These are phyloP conservation scores for Schizopora paradoxa DNA, from an alignment of 1,284 basidiomycete species.

Conservation along the genomic window DNA sequence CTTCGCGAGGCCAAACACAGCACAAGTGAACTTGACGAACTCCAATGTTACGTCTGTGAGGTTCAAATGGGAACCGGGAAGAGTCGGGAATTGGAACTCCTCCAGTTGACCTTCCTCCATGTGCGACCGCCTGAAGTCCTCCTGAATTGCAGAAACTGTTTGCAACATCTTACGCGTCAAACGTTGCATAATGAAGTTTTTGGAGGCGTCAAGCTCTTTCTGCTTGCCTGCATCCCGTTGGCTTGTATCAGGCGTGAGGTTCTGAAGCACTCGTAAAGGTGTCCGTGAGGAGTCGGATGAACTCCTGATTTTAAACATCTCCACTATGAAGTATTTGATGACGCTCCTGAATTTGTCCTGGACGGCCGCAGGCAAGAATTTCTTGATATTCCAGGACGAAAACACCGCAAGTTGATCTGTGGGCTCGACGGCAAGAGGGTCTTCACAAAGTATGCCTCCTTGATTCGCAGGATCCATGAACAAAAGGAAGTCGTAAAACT, in stretches of 20 bases:
- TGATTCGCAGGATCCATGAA: slow-evolving; percentile 97
- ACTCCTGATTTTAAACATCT: slow-evolving; percentile 78
- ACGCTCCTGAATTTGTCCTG: slow-evolving; percentile 76
- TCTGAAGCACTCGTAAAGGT: slow-evolving; percentile 73
- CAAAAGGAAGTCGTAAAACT: slow-evolving; percentile 92
- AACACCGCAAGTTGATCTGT: slow-evolving; percentile 70
- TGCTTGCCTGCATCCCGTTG: slow-evolving; percentile 64
- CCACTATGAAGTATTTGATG: slow-evolving; percentile 82
- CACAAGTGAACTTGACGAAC: slow-evolving; percentile 86
- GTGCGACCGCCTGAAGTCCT: slow-evolving; percentile 57
- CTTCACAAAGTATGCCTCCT: slow-evolving; percentile 83
- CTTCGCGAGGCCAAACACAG: slow-evolving; percentile 72
- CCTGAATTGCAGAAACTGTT: slow-evolving; percentile 63
- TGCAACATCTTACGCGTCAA: slow-evolving; percentile 83
- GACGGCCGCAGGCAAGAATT: slow-evolving; percentile 82
- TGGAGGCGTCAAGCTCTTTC: slow-evolving; percentile 63
- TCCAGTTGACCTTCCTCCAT: slow-evolving; percentile 54
- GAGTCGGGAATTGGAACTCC: slow-evolving; percentile 75
- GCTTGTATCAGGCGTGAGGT: slow-evolving; percentile 57
- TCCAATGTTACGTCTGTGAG: slow-evolving; percentile 81
- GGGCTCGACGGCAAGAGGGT: slow-evolving; percentile 62
- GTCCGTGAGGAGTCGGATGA: slow-evolving; percentile 56
- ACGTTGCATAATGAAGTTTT: slow-evolving; percentile 73
- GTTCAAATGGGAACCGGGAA: slow-evolving; percentile 82
- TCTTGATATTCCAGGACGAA: slow-evolving; percentile 94